Percentiles rank a stretch among this genome's conserved stretches.
Evolutionary conservation across 805 yeast species (phyloP).

Genomic region (Hyphopichia homilentoma): DNA sequence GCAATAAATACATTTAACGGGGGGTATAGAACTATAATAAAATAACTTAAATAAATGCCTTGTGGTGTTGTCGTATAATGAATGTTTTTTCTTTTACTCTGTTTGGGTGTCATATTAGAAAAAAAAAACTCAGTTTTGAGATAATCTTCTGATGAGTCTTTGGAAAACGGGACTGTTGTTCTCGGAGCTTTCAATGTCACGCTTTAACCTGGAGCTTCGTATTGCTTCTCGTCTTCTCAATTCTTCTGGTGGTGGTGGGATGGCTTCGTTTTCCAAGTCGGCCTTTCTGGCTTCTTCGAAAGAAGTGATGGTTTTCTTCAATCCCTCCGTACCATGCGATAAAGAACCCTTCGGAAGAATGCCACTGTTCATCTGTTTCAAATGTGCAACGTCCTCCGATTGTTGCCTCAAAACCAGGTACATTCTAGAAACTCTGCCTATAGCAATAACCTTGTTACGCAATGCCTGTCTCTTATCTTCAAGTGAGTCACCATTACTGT

Average conservation of each 20-base stretch:
- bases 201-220: conserved; percentile 40
- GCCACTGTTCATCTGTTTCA: conserved; percentile 73
- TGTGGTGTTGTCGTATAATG: too few species aligned
- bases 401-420: conserved; percentile 85
- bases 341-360: conserved; percentile 81
- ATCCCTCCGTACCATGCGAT: conserved; percentile 77
- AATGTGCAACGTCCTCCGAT: conserved; percentile 76
- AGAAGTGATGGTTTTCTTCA: conserved; percentile 60
- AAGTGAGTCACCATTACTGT: conserved; percentile 23
- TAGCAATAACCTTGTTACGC: conserved; percentile 87
- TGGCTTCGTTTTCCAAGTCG: conserved; percentile 78
- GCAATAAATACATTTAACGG: too few species aligned
- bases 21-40: too few species aligned
- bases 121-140: conserved; percentile 8
- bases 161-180: conserved; percentile 35
- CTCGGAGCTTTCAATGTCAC: conserved; percentile 27
- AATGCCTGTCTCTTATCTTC: conserved; percentile 48
- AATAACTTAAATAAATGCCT: too few species aligned
- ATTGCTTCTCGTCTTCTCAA: conserved; percentile 41
- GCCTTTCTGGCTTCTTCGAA: conserved; percentile 82
- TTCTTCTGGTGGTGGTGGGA: conserved; percentile 79
- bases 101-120: neutral
- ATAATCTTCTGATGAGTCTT: conserved; percentile 34
- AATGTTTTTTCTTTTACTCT: neutral
- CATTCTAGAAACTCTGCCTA: conserved; percentile 94